Evolutionary conservation across 1,284 basidiomycete species (phyloP), one percentile per base, ranked within the genome.

Genomic region (Ganoderma lucidum): DNA sequence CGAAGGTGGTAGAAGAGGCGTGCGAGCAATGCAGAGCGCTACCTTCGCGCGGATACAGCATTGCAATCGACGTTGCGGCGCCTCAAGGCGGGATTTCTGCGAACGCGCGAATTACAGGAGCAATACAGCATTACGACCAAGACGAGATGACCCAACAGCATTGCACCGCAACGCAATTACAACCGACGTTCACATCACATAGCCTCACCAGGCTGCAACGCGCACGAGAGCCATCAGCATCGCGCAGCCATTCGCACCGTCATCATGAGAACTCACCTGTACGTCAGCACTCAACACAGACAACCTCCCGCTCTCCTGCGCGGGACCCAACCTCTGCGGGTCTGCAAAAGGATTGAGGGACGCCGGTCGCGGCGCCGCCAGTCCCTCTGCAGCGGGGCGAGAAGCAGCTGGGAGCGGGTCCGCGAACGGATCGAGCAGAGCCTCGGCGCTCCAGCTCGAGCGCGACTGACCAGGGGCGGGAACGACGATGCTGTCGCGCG

Each of bases 271-370:
- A 55, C 53, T 55, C 53, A 55, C 53, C 53, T 32, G 14, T 14
- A 55, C 53, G 19, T 55, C 53, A 15, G 30, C 48, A 51, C 48
- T 51, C 48, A 51, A 28, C 48, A 51, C 48, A 14, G 48, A 51
- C 23, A 51, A 28, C 48, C 48, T 23, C 53, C 32, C 53, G 53
- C 30, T 14, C 28, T 55, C 30, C 30, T 55, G 53, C 30, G 15
- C 15, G 5, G 28, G 5, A 19, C 53, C 53, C 30, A 32, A 6
- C 53, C 17, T 51, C 48, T n/a, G 53, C 53, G 53, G 53, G 17
- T 55, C 53, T 28, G 30, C 30, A 32, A 55, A 55, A 23, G 30
- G 53, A 19, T 55, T 6, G 30, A 51, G 10, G 9, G 48, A 51
- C 10, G 23, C 48, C 23, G 48, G 48, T 14, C 53, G 30, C 30